Evolutionary conservation across 345 rosid species (phyloP), one percentile per base, ranked within the genome.

Genomic region (Eucalyptus pauciflora): DNA sequence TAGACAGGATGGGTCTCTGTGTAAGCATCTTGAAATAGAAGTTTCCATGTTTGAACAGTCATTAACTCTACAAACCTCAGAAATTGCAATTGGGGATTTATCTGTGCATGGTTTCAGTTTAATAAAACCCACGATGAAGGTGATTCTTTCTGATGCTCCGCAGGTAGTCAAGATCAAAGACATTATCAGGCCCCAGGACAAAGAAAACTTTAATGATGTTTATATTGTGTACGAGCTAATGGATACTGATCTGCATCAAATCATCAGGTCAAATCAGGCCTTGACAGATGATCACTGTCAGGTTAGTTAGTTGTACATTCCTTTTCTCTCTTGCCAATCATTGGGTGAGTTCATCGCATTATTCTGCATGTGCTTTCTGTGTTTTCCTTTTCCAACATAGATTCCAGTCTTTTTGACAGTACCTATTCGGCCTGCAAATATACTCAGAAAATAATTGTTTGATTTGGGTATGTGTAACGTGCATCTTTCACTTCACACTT

Each of bases 171-270:
- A 96, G 90, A 94, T 98, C 90, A 98, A 94, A 92, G 99, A 98
- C 93, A 94, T 98, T 76, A 96, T 97, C 52, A 90, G 89, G 58
- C 99, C 99, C 54, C 97, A 94, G 18, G 93, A 92, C 91, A 95
- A 87, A 89, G 96, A 95, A 48, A 93, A 88, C 87, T 98, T 98
- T 92, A 94, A 95, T 86, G 99, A 98, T 91, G 99, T 98, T 71
- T 98, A 97, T 86, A 95, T 96, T 33, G 99, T 95, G 20, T 97
- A 90, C 87, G 99, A 98, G 86, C 91, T 97, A 89, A 94, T 98
- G 99, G 99, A 97, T 87, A 97, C 99, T 15, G 99, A 98, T 93
- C 94, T 98, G 86, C 94, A 97, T 88, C 99, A 96, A 88, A 97
- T 98, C 86, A 96, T 98, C 67, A 95, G 95, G 88, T 95, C 99